A percentile compares a stretch with the other conserved stretches of the same genome.
Evolutionary conservation across 2,329 filamentous ascomycete species (phyloP).

Genomic region (Arthrobotrys iridis): DNA sequence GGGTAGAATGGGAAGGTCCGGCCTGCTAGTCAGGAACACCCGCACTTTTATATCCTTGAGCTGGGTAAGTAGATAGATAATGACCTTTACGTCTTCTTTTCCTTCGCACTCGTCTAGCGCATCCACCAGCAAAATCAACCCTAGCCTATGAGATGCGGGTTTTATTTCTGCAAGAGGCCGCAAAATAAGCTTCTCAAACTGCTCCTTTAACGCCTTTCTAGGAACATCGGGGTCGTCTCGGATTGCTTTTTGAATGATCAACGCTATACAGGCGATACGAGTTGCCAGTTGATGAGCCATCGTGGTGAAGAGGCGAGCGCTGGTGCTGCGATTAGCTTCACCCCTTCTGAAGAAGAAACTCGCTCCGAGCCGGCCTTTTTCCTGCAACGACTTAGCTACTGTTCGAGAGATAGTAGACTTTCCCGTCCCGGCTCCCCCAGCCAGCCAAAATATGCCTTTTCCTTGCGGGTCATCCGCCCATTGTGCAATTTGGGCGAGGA

Average conservation of each 20-base stretch:
- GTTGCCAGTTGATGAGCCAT: slow-evolving; percentile 20
- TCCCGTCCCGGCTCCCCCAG: slow-evolving; percentile 58
- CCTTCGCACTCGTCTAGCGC: slow-evolving; percentile 59
- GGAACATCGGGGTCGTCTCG: neutral
- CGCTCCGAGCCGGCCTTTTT: neutral
- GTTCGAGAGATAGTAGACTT: slow-evolving; percentile 46
- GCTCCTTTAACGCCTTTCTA: neutral
- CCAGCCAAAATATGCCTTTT: slow-evolving; percentile 60
- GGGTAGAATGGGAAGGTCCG: slow-evolving; percentile 54
- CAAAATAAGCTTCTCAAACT: neutral
- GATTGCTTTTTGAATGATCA: neutral
- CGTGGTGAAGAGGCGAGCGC: slow-evolving; percentile 23
- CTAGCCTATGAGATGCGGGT: neutral
- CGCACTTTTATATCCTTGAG: slow-evolving; percentile 10
- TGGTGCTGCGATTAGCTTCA: neutral
- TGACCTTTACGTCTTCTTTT: slow-evolving; percentile 54
- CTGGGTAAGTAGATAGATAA: slow-evolving; percentile 54
- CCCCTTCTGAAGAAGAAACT: slow-evolving; percentile 8
- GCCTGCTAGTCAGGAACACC: slow-evolving; percentile 57
- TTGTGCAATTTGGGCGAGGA: slow-evolving; percentile 53
- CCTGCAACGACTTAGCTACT: neutral
- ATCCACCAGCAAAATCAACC: slow-evolving; percentile 57
- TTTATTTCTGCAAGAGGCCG: neutral
- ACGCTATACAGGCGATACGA: neutral
- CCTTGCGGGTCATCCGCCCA: slow-evolving; percentile 37